Evolutionary conservation across 495 filamentous ascomycete species (phyloP), one percentile per base, ranked within the genome.

Genomic region (Cercophora scortea): DNA sequence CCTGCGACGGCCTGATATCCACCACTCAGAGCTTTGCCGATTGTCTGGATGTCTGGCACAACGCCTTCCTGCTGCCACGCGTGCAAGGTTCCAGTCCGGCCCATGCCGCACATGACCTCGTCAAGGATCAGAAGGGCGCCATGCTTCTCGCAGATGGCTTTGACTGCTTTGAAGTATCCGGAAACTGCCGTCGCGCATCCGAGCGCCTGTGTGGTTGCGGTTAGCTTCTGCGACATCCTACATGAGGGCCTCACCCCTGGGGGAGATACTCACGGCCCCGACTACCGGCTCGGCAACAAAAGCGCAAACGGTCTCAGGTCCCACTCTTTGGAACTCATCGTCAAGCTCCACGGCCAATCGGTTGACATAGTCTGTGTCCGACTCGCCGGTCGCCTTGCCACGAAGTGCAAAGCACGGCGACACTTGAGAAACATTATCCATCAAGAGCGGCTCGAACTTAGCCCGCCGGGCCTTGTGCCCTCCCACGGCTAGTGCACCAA

Each of bases 21-120:
- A 32, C 77, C 84, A 2, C 78, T 80, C 0, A 88, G 71, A 0
- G 78, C 80, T 58, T 88, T 87, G 0, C 74, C 84, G 12, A 86
- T 74, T 0, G 80, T 79, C 60, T 83, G 77, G n/a, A 88, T 67
- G 59, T 87, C 85, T 0, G 83, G 84, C 0, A 77, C 71, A 11
- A 82, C 66, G 43, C 53, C 72, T 33, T 52, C 44, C 40, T n/a
- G 70, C 70, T 78, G 82, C 78, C 82, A 88, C 1, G 78, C 81
- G 51, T 85, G 82, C 8, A 82, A 54, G 4, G 73, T 79, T 0
- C 84, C 85, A 17, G 72, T 74, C 1, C 84, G 69, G 1, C 84
- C 84, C 76, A 84, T 85, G 0, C 85, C 87, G 61, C 82, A 81
- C 87, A 90, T 89, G 25, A 90, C 76, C 55, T 90, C 87, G 56